Conservation (phyloP, 768 basidiomycete species). For the Boletus sp. region DNA sequence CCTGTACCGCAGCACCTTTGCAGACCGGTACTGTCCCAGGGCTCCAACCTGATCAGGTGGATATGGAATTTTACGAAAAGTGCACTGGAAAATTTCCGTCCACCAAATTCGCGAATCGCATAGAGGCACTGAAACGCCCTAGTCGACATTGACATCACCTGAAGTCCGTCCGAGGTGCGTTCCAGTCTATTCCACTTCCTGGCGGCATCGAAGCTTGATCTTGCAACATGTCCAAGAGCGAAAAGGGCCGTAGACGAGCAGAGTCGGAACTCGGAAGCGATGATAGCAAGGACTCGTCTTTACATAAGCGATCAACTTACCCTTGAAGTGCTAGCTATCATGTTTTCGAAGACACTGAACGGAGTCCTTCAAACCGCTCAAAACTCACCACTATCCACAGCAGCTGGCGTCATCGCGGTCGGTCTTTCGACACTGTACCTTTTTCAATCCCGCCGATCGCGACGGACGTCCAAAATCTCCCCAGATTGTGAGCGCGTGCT, state of each 20-base stretch:
- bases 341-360: slow-evolving; percentile 8
- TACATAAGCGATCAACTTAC: slow-evolving; percentile 1
- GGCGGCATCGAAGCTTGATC: neutral
- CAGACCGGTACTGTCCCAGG: neutral
- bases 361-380: slow-evolving; percentile 1
- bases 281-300: neutral
- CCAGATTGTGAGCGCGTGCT: slow-evolving; percentile 65
- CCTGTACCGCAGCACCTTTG: too few relatives aligned
- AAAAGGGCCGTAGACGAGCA: neutral
- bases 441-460: slow-evolving; percentile 12
- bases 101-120: neutral
- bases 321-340: neutral
- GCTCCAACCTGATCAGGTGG: too few relatives aligned
- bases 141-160: neutral
- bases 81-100: neutral
- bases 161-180: neutral
- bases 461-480: slow-evolving; percentile 37
- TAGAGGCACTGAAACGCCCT: neutral
- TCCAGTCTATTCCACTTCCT: neutral
- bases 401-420: slow-evolving; percentile 11
- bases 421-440: slow-evolving; percentile 20
- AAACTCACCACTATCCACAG: slow-evolving; percentile 5
- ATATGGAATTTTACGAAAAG: too few relatives aligned
- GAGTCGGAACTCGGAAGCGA: too few relatives aligned
- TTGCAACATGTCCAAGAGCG: neutral